phyloP scores from a whole-genome alignment of 495 filamentous ascomycete species.

The Parmelia sp. region DNA sequence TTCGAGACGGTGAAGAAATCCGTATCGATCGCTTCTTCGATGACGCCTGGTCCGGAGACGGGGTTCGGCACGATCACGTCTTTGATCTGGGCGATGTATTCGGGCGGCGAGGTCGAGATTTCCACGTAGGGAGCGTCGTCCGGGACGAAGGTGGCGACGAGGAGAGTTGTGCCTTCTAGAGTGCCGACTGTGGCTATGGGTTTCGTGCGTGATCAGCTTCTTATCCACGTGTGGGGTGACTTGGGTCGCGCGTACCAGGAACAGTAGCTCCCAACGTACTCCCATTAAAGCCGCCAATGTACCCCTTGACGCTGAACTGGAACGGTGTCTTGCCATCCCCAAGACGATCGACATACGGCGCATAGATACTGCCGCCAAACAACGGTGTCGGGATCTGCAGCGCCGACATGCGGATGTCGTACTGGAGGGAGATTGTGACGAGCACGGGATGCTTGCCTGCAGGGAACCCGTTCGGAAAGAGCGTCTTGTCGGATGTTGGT shows the following conservation, averaged over 20 bases:
- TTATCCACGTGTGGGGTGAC: not conserved
- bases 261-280: not conserved
- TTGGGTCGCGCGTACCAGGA: not conserved
- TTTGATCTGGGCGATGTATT: constrained; percentile 20
- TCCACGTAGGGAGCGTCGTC: constrained; percentile 16
- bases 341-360: constrained; percentile 19
- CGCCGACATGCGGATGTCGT: constrained; percentile 20
- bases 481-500: constrained; percentile 9
- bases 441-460: constrained; percentile 12
- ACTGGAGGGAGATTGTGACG: constrained; percentile 5
- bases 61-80: constrained; percentile 23
- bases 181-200: constrained; percentile 16
- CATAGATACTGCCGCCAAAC: constrained; percentile 3
- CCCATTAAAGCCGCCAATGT: constrained; percentile 8
- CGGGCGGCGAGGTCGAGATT: constrained; percentile 10
- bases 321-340: constrained; percentile 20
- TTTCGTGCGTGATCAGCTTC: not conserved
- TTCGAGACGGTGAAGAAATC: constrained; percentile 13
- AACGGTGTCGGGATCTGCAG: constrained; percentile 17
- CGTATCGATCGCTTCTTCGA: constrained; percentile 14
- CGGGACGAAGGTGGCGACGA: constrained; percentile 18
- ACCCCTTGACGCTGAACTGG: constrained; percentile 5
- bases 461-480: constrained; percentile 22
- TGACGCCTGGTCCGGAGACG: constrained; percentile 20
- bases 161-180: constrained; percentile 16